A percentile compares a stretch with the other conserved stretches of the same genome.
Evolutionary conservation across 1,284 basidiomycete species (phyloP).

Genomic region (Neonothopanus nambi): DNA sequence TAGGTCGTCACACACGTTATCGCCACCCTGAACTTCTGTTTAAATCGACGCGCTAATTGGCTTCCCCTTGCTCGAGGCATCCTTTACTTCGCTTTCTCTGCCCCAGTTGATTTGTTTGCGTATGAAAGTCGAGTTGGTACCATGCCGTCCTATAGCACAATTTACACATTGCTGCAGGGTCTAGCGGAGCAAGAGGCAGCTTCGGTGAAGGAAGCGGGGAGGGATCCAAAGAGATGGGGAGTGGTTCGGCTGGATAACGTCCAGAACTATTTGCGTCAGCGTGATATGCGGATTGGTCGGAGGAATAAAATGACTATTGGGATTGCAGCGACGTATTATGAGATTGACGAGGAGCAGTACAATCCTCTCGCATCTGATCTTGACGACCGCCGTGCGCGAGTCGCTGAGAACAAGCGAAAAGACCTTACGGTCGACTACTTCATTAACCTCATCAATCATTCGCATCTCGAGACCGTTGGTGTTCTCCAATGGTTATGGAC

Average conservation of each 20-base stretch:
- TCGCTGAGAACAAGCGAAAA: slow-evolving; percentile 17
- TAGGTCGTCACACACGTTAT: slow-evolving; percentile 19
- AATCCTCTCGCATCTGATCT: slow-evolving; percentile 18
- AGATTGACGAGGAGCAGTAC: slow-evolving; percentile 15
- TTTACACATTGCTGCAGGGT: slow-evolving; percentile 8
- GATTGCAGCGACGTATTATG: slow-evolving; percentile 19
- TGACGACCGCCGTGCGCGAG: slow-evolving; percentile 18
- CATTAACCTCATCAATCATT: slow-evolving; percentile 24
- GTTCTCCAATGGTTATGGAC: slow-evolving; percentile 27
- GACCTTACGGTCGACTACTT: slow-evolving; percentile 24
- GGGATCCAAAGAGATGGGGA: not conserved
- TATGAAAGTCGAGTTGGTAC: slow-evolving; percentile 22
- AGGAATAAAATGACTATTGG: slow-evolving; percentile 27
- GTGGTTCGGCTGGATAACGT: slow-evolving; percentile 23
- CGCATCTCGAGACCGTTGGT: slow-evolving; percentile 25
- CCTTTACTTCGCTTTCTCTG: slow-evolving; percentile 25
- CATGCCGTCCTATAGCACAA: slow-evolving; percentile 25
- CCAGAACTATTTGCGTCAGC: slow-evolving; percentile 21
- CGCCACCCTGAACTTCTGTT: slow-evolving; percentile 22
- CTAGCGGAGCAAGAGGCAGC: slow-evolving; percentile 22
- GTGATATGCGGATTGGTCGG: slow-evolving; percentile 22
- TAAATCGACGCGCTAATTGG: slow-evolving; percentile 18
- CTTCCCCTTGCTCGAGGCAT: slow-evolving; percentile 25
- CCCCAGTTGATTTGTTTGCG: slow-evolving; percentile 23
- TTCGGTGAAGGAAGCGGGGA: slow-evolving; percentile 1